phyloP scores from a whole-genome alignment of 805 yeast species.

The Hanseniaspora lachancei region DNA sequence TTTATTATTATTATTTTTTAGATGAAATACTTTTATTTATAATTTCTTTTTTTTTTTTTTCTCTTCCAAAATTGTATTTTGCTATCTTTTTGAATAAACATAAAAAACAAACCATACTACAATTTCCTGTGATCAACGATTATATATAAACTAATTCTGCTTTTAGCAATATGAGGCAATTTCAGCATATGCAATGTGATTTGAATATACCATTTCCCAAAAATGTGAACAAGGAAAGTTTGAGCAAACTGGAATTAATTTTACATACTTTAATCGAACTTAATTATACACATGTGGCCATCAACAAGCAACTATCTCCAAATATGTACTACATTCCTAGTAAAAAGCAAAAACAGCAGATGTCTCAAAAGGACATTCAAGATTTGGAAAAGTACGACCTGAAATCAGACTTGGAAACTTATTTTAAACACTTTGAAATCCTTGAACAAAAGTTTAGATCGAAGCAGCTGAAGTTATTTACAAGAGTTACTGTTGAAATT shows the following conservation, averaged over 20 bases:
- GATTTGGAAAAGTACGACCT: neutral
- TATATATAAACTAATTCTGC: too few relatives aligned
- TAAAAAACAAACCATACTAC: too few relatives aligned
- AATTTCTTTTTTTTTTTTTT: too few relatives aligned
- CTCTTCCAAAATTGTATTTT: too few relatives aligned
- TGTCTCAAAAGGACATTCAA: constrained; percentile 19
- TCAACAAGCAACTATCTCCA: constrained; percentile 50
- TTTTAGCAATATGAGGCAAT: neutral
- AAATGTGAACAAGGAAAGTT: constrained; percentile 29
- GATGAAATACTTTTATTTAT: too few relatives aligned
- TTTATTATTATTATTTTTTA: too few relatives aligned
- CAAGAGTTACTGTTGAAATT: constrained; percentile 62
- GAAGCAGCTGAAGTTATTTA: constrained; percentile 38
- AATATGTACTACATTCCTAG: constrained; percentile 42
- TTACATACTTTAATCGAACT: constrained; percentile 41
- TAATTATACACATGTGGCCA: constrained; percentile 66
- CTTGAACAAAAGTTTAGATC: constrained; percentile 25
- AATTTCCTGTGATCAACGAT: too few relatives aligned
- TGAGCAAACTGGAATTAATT: constrained; percentile 33
- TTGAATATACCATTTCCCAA: constrained; percentile 66
- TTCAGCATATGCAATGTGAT: constrained; percentile 40
- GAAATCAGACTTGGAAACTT: constrained; percentile 1
- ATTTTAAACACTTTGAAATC: constrained; percentile 15
- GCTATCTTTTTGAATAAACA: too few relatives aligned
- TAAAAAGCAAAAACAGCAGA: constrained; percentile 31